Evolutionary conservation across 305 asterid genomes (phyloP), one percentile per base, ranked within the genome.

Genomic region (Fraxinus ornus): DNA sequence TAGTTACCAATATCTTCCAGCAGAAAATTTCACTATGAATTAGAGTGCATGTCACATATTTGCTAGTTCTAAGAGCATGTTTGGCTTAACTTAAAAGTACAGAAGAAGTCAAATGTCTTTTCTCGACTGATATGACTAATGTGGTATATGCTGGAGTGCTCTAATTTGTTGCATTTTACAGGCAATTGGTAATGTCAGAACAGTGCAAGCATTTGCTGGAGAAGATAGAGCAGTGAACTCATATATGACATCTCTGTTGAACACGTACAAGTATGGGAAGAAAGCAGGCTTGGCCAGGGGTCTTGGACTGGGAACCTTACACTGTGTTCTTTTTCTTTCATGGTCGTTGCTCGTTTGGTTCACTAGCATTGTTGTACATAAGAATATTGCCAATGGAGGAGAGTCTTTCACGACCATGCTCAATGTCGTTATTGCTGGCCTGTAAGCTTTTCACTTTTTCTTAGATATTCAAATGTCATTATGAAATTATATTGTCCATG

Each of bases 341-440:
- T 97, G 99, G 99, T 86, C 99, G n/a, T 86, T 97, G 92, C 97
- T 94, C 4, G 97, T 94, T n/a, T 97, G 99, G 99, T 97, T 89
- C 90, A 93, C 97, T 5, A 97, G 99, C 90, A 80, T 94, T 52
- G 89, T 94, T 32, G 99, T 97, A 52, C 99, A 97, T 83, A 97
- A 94, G 86, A 82, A 85, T 19, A 93, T 94, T 19, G 98, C 98
- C 55, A 90, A 93, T 87, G 99, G 98, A 5, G 99, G 99, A 77
- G 97, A 93, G 41, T 89, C 99, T 62, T 97, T 97, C 87, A 93
- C 98, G 82, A 97, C 99, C 22, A 94, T 97, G 98, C 96, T 96
- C 92, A 97, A 97, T 81, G 99, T 97, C 70, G 99, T 97, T 70
- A 92, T 97, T 70, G 88, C 99, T 79, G 99, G 99, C 91, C 88